These are phyloP conservation scores for Prunus fruticosa DNA, from an alignment of 306 rosid genomes.

Conservation along the genomic window DNA sequence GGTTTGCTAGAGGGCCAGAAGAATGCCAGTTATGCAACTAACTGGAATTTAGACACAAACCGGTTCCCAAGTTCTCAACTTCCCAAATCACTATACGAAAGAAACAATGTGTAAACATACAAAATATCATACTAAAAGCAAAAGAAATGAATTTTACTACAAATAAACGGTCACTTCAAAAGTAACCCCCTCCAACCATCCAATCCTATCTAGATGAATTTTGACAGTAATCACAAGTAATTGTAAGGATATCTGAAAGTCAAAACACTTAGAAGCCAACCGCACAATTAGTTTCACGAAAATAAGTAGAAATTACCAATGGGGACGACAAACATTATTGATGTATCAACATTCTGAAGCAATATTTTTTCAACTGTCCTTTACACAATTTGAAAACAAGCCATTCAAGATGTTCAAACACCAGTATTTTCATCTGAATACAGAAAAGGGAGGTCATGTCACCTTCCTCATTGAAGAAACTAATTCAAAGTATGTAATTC, in stretches of 20 bases:
- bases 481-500: conserved; percentile 30
- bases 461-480: conserved; percentile 40
- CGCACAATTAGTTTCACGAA: neutral
- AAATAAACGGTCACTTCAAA: neutral
- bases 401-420: conserved; percentile 28
- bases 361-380: conserved; percentile 29
- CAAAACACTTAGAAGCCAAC: neutral
- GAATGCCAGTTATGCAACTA: neutral
- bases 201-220: neutral
- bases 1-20: neutral
- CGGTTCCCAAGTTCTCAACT: neutral
- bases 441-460: conserved; percentile 33
- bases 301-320: neutral
- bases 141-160: neutral
- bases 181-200: neutral
- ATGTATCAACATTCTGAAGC: conserved; percentile 25
- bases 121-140: neutral
- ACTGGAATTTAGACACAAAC: neutral
- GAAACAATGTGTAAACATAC: neutral
- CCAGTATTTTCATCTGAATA: conserved; percentile 35
- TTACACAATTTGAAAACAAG: conserved; percentile 51
- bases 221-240: neutral
- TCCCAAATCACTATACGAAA: neutral
- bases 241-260: neutral
- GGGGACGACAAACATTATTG: conserved; percentile 14